These are phyloP conservation scores for Tulasnella sp. DNA, from an alignment of 768 basidiomycete genomes.

Conservation along the genomic window DNA sequence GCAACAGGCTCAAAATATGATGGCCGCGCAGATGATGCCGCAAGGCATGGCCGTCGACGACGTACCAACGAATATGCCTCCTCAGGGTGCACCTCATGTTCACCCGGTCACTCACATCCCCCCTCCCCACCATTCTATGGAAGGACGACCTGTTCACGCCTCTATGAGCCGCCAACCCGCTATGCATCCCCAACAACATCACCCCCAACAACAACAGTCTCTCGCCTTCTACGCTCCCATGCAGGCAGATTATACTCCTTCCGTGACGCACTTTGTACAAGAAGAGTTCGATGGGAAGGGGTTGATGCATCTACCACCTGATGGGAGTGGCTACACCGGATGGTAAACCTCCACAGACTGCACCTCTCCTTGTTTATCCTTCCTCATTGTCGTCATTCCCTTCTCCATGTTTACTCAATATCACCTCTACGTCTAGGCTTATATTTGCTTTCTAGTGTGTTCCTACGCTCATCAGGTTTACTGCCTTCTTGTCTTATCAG, in stretches of 20 bases:
- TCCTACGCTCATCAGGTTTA: background rate
- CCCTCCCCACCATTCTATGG: background rate
- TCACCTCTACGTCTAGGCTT: background rate
- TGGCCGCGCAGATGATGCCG: background rate
- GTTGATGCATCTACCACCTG: constrained; percentile 7
- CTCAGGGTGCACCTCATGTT: background rate
- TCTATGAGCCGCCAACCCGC: background rate
- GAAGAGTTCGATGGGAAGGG: constrained; percentile 20
- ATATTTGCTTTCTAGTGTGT: constrained; percentile 4
- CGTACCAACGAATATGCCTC: constrained; percentile 3
- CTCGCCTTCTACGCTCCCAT: background rate
- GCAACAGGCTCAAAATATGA: background rate
- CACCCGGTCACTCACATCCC: background rate
- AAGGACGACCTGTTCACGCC: background rate
- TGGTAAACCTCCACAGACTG: background rate
- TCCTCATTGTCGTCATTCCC: background rate
- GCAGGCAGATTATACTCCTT: constrained; percentile 14
- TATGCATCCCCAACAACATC: constrained; percentile 8
- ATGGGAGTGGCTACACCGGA: background rate
- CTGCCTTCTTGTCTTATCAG: background rate
- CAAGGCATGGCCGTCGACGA: background rate
- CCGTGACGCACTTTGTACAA: constrained; percentile 6
- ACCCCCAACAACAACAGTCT: background rate
- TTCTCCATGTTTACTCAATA: background rate
- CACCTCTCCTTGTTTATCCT: background rate